Conservation (phyloP, 306 rosid species). For the Malus orientalis region DNA sequence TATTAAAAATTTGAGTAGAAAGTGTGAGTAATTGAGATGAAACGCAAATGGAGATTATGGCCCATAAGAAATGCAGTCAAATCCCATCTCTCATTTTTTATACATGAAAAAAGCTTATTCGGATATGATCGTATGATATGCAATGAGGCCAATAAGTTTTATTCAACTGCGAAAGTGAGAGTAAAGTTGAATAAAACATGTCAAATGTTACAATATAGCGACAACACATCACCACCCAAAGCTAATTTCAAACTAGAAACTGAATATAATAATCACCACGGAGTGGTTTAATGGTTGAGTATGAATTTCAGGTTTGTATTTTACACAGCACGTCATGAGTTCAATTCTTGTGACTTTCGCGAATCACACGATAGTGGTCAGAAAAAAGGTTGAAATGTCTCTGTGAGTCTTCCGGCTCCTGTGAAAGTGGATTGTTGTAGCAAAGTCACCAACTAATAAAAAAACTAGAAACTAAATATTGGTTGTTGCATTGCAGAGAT, state of each 20-base stretch:
- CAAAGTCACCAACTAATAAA: too few relatives aligned
- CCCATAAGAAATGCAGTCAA: conserved; percentile 39
- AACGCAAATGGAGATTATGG: conserved; percentile 13
- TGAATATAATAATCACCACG: too few relatives aligned
- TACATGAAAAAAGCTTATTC: conserved; percentile 18
- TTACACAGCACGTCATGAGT: too few relatives aligned
- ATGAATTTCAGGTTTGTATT: too few relatives aligned
- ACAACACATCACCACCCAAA: background rate
- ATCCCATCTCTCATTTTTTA: conserved; percentile 24
- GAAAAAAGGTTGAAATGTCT: too few relatives aligned
- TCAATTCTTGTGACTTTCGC: too few relatives aligned
- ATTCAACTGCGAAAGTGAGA: conserved; percentile 29
- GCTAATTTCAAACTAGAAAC: background rate
- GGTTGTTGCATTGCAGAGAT: too few relatives aligned
- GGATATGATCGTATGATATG: conserved; percentile 21
- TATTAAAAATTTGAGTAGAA: background rate
- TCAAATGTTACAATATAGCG: background rate
- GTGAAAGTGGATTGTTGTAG: too few relatives aligned
- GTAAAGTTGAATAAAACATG: conserved; percentile 29
- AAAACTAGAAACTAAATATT: too few relatives aligned
- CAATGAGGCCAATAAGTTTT: conserved; percentile 10
- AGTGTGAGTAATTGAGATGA: background rate
- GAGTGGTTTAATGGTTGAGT: too few relatives aligned
- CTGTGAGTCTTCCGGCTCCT: too few relatives aligned
- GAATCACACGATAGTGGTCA: too few relatives aligned